Evolutionary conservation across 169 alveolate genomes (phyloP).

Genomic region (Toxoplasma gondii): DNA sequence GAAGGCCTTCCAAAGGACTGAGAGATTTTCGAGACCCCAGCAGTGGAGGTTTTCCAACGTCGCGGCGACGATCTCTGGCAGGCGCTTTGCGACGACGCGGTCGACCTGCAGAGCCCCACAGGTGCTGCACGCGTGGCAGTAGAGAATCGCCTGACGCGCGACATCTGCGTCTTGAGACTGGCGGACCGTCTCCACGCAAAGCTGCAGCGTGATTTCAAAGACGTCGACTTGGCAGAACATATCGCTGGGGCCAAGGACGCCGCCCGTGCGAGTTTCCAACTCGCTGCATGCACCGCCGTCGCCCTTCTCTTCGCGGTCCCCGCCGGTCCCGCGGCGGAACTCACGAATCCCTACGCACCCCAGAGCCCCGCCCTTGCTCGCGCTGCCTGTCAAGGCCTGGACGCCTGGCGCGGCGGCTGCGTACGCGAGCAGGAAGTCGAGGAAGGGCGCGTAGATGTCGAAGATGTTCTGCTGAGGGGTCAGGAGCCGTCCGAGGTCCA

Average conservation of each 20-base stretch:
- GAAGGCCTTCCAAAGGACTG: constrained; percentile 55
- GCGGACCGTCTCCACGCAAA: constrained; percentile 17
- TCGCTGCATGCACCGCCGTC: neutral
- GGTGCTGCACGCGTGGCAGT: constrained; percentile 48
- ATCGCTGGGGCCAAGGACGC: neutral
- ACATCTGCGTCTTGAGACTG: constrained; percentile 49
- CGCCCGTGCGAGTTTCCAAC: neutral
- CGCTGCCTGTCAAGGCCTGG: neutral
- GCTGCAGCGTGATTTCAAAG: constrained; percentile 35
- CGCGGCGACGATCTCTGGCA: constrained; percentile 53
- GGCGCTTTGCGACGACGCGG: constrained; percentile 40
- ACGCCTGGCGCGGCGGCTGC: constrained; percentile 5
- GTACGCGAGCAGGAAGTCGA: constrained; percentile 11
- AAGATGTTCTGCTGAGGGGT: constrained; percentile 42
- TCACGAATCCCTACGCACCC: constrained; percentile 3
- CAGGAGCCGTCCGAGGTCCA: constrained; percentile 37
- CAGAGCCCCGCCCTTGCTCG: neutral
- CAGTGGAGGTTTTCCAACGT: constrained; percentile 23
- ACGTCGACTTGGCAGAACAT: neutral
- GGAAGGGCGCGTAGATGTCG: neutral
- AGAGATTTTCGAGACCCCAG: constrained; percentile 57
- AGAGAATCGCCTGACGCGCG: constrained; percentile 26
- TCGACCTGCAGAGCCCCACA: constrained; percentile 43
- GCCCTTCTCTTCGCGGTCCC: neutral
- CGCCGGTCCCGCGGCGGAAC: neutral